These are phyloP conservation scores for Aspergillus hortae DNA, from an alignment of 2,329 filamentous ascomycete genomes.

Conservation along the genomic window DNA sequence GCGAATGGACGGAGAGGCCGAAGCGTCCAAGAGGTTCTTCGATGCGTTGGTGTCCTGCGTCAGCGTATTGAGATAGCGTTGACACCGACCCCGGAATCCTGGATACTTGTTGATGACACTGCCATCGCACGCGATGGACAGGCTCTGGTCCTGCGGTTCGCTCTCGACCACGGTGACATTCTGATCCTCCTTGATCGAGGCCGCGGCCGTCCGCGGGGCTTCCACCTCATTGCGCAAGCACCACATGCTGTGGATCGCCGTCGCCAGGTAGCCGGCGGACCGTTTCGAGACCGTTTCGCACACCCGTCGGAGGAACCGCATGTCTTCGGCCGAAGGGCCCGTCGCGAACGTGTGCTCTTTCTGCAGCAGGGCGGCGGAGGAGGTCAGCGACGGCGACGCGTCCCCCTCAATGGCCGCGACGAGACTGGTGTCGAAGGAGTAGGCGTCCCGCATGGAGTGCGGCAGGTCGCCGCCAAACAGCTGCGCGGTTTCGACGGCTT, in stretches of 20 bases:
- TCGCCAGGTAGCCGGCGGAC: conserved; percentile 60
- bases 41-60: conserved; percentile 25
- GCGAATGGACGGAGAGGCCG: conserved; percentile 28
- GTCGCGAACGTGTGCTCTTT: conserved; percentile 49
- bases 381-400: conserved; percentile 32
- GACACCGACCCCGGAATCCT: conserved; percentile 43
- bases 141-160: conserved; percentile 26
- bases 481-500: conserved; percentile 54
- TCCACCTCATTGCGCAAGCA: conserved; percentile 51
- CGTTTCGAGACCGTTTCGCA: conserved; percentile 54
- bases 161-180: conserved; percentile 34
- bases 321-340: conserved; percentile 47
- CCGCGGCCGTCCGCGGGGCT: conserved; percentile 21
- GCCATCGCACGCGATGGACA: conserved; percentile 51
- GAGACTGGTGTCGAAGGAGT: conserved; percentile 58
- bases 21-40: conserved; percentile 5
- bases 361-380: conserved; percentile 47
- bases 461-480: conserved; percentile 58
- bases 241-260: conserved; percentile 62
- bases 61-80: conserved; percentile 42
- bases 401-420: conserved; percentile 56
- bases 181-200: conserved; percentile 25
- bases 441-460: conserved; percentile 52
- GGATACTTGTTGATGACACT: conserved; percentile 52
- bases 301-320: conserved; percentile 53